Evolutionary conservation across 2,329 filamentous ascomycete genomes (phyloP).

Genomic region (Beauveria rudraprayagi): DNA sequence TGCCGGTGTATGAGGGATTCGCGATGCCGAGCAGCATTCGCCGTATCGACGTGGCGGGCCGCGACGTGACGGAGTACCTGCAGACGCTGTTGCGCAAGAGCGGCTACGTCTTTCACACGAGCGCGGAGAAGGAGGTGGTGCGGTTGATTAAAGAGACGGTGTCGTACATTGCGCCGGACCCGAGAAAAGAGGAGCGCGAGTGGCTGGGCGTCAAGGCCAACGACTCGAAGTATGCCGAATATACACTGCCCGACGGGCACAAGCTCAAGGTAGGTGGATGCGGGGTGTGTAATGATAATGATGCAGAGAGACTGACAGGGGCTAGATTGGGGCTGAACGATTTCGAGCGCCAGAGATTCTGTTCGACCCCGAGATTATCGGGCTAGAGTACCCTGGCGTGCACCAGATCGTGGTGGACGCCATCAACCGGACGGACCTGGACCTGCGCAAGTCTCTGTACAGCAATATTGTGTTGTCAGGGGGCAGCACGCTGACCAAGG

Average conservation of each 20-base stretch:
- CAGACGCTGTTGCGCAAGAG: constrained; percentile 86
- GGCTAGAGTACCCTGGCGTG: constrained; percentile 90
- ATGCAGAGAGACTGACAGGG: constrained; percentile 15
- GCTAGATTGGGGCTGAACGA: constrained; percentile 78
- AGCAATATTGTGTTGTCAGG: constrained; percentile 96
- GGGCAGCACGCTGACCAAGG: constrained; percentile 91
- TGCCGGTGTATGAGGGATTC: constrained; percentile 96
- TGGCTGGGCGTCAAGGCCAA: constrained; percentile 77
- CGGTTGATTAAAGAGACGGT: constrained; percentile 93
- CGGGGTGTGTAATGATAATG: no score
- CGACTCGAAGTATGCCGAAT: constrained; percentile 73
- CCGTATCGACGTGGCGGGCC: constrained; percentile 88
- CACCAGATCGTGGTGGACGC: constrained; percentile 97
- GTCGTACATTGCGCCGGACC: constrained; percentile 84
- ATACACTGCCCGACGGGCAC: constrained; percentile 84
- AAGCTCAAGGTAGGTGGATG: constrained; percentile 65
- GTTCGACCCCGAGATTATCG: constrained; percentile 95
- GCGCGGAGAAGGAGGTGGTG: constrained; percentile 98
- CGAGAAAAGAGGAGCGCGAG: constrained; percentile 91
- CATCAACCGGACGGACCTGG: constrained; percentile 90
- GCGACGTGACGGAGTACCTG: constrained; percentile 93
- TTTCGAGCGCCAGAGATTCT: constrained; percentile 96
- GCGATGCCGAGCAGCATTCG: constrained; percentile 93
- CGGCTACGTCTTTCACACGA: constrained; percentile 93
- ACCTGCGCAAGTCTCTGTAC: constrained; percentile 87